phyloP scores from a whole-genome alignment of 1,284 basidiomycete species.

The Ceraceosorus guamensis region DNA sequence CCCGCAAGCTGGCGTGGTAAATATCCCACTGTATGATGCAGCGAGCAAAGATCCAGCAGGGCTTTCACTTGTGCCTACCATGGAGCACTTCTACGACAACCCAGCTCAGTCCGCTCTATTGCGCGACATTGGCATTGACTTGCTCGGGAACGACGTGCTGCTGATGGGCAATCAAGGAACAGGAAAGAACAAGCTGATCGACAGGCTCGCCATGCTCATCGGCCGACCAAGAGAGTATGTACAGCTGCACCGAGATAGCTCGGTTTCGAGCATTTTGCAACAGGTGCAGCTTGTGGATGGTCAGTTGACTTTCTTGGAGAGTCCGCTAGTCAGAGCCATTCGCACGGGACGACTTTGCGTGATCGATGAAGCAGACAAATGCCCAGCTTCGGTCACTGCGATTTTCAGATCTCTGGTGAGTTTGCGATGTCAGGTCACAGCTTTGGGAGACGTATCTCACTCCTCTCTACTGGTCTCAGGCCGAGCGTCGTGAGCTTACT shows the following conservation, averaged over 20 bases:
- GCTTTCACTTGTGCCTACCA: slow-evolving; percentile 37
- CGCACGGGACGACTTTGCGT: slow-evolving; percentile 47
- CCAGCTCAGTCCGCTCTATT: slow-evolving; percentile 44
- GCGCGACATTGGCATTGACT: slow-evolving; percentile 46
- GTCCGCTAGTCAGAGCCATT: slow-evolving; percentile 47
- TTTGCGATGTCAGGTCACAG: no score
- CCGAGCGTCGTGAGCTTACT: slow-evolving; percentile 47
- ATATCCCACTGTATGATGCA: slow-evolving; percentile 38
- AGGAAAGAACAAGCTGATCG: slow-evolving; percentile 50
- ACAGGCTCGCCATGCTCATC: slow-evolving; percentile 47
- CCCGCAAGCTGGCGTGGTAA: slow-evolving; percentile 8
- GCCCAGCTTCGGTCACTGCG: slow-evolving; percentile 47
- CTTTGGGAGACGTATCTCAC: no score
- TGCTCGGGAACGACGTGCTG: slow-evolving; percentile 47
- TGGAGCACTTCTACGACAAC: slow-evolving; percentile 47
- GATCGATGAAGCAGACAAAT: slow-evolving; percentile 50
- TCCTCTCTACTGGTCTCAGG: no score
- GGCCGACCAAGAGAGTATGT: slow-evolving; percentile 49
- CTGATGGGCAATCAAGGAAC: slow-evolving; percentile 49
- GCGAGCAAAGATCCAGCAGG: slow-evolving; percentile 40
- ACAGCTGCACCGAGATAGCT: slow-evolving; percentile 48
- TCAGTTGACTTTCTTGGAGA: slow-evolving; percentile 44
- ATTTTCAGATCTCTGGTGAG: slow-evolving; percentile 47
- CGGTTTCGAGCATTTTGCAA: slow-evolving; percentile 41
- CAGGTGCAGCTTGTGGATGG: slow-evolving; percentile 45